phyloP scores from a whole-genome alignment of 768 basidiomycete species.

The Pleurotus sapidus region DNA sequence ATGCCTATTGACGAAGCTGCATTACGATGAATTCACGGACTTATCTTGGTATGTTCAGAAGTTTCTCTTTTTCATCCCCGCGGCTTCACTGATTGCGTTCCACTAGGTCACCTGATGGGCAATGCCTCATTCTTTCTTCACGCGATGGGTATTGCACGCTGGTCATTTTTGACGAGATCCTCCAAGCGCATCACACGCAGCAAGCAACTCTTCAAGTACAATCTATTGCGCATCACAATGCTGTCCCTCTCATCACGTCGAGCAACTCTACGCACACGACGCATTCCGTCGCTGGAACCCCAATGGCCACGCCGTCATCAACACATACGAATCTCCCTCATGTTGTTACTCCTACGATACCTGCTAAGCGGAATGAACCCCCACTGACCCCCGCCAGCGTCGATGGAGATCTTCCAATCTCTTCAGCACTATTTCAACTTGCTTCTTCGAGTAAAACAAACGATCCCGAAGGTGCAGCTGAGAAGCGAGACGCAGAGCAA shows the following conservation, averaged over 20 bases:
- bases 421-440: background rate
- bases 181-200: slow-evolving; percentile 85
- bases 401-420: slow-evolving; percentile 33
- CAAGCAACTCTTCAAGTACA: slow-evolving; percentile 89
- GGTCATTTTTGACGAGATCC: slow-evolving; percentile 91
- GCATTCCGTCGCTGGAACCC: slow-evolving; percentile 30
- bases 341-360: slow-evolving; percentile 16
- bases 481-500: slow-evolving; percentile 19
- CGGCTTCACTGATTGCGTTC: no score
- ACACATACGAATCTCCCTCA: slow-evolving; percentile 26
- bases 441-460: background rate
- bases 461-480: slow-evolving; percentile 18
- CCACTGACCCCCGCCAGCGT: slow-evolving; percentile 50
- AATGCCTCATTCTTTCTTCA: slow-evolving; percentile 86
- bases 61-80: background rate
- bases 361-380: slow-evolving; percentile 40
- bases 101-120: slow-evolving; percentile 92
- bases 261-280: slow-evolving; percentile 19
- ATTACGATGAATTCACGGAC: slow-evolving; percentile 98
- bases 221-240: slow-evolving; percentile 85
- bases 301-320: slow-evolving; percentile 33
- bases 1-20: slow-evolving; percentile 88
- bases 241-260: slow-evolving; percentile 53
- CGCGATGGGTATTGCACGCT: slow-evolving; percentile 98
- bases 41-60: slow-evolving; percentile 79